Evolutionary conservation across 306 rosid species (phyloP), one percentile per base, ranked within the genome.

Genomic region (Chamaecrista fasciculata): DNA sequence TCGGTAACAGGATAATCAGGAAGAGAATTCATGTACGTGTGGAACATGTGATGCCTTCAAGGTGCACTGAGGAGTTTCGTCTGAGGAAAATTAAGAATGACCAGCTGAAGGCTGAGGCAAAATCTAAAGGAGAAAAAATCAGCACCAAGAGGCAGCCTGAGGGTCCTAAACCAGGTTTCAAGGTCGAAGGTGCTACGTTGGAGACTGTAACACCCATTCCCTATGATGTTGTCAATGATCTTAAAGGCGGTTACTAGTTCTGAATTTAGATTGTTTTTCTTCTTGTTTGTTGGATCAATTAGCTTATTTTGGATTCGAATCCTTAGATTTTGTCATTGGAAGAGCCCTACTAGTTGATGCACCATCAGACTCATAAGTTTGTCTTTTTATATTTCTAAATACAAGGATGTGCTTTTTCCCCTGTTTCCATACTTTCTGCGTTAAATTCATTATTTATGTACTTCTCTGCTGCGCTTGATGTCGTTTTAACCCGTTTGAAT

Each of bases 201-300:
- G 98, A 94, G 72, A 94, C 98, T 0, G 98, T 94, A 6, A 94
- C 98, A n/a, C 97, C 98, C 49, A 94, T 94, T 75, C 98, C 98
- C 0, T 94, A 94, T 4, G 97, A 94, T 81, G 98, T 94, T 0
- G 98, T 94, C 67, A 94, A 94, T 21, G 98, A 94, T 60, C 92
- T 94, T 20, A 94, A 94, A 66, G 98, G 98, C 0, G 98, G 98
- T 0, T 94, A 94, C 53, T 94, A 90, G 82, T 63, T 58, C 10
- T 55, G 47, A 2, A 6, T 44, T 53, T 58, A 28, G 58, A 21
- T 37, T 51, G 26, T 34, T 39, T 59, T 39, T 53, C 15, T 4
- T 33, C 5, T 6, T 48, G 19, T 18, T 55, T 67, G 47, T 52
- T 58, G 33, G 63, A 19, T 25, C 59, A 25, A 59, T 0, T 24